Evolutionary conservation across 331 rosid species (phyloP), one percentile per base, ranked within the genome.

Genomic region (Malus hybrid): DNA sequence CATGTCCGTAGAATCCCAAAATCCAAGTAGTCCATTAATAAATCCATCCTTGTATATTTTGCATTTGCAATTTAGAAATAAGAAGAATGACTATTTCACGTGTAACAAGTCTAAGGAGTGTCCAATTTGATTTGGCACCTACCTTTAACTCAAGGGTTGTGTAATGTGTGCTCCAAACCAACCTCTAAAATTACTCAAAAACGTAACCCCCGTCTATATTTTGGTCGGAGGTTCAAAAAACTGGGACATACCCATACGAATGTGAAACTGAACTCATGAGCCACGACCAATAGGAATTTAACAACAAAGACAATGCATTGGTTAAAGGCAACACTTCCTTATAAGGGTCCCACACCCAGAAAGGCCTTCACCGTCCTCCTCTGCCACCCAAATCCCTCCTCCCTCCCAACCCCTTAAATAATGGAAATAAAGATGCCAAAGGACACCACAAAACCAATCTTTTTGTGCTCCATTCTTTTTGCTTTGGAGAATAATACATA

Each of bases 331-430:
- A 65, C 11, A 84, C 2, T 80, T 36, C 77, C 76, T 39, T 76
- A 48, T 63, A 2, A 39, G 48, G 96, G 89, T n/a, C 86, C 89
- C 90, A 83, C 85, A 68, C 27, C 34, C 36, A 77, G 78, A 84
- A 73, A 63, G 62, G 20, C 64, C 70, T 79, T 63, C 81, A 83
- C 93, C 81, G 92, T 76, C 80, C 87, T 76, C 55, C 54, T 84
- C 28, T 84, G 59, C 77, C 87, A 79, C 65, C 85, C 80, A 71
- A 78, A 22, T 27, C 66, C 39, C 67, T 70, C 20, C 44, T 24
- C 65, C 39, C 76, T 67, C 27, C 81, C 72, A 66, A 54, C 69
- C 44, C 60, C 77, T 69, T 63, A 55, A 71, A 57, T 24, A 70
- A 33, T 34, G 27, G 42, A 71, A 54, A 67, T 76, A 68, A 66